A percentile compares a stretch with the other conserved stretches of the same genome.
These are phyloP conservation scores for Rubus idaeus DNA, from an alignment of 306 rosid species.

Conservation along the genomic window DNA sequence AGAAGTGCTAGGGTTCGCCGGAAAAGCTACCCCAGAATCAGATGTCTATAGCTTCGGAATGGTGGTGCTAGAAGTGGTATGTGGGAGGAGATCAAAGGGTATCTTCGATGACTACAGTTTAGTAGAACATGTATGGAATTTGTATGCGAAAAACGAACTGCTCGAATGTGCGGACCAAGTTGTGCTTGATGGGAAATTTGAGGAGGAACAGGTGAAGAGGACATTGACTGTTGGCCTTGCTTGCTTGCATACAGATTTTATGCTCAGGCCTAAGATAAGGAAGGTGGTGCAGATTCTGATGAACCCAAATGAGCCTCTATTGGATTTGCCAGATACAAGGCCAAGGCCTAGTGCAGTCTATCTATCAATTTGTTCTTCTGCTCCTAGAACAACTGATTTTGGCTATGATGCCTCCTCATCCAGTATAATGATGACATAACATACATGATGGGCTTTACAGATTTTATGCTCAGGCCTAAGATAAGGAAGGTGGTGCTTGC, in stretches of 20 bases:
- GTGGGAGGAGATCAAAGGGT: constrained; percentile 53
- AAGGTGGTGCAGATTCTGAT: constrained; percentile 47
- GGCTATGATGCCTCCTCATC: constrained; percentile 15
- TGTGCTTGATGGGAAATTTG: constrained; percentile 24
- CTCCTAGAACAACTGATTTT: constrained; percentile 31
- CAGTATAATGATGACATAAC: neutral
- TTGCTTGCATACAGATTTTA: constrained; percentile 48
- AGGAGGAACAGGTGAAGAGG: constrained; percentile 46
- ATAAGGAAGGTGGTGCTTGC: no score
- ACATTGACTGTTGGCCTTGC: constrained; percentile 53
- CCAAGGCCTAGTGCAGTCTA: constrained; percentile 46
- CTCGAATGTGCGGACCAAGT: constrained; percentile 44
- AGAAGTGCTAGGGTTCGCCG: constrained; percentile 41
- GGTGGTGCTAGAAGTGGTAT: constrained; percentile 56
- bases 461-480: no score
- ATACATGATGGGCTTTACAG: neutral
- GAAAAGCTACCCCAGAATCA: constrained; percentile 50
- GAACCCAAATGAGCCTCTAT: constrained; percentile 44
- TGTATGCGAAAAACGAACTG: constrained; percentile 34
- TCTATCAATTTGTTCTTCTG: constrained; percentile 31
- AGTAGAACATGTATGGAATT: constrained; percentile 50
- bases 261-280: constrained; percentile 49
- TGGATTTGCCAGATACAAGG: constrained; percentile 37
- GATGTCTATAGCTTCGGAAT: constrained; percentile 60
- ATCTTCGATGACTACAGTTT: constrained; percentile 39